Base-by-base conservation (phyloP, 495 filamentous ascomycete genomes). In the Penicillium goetzii region DNA sequence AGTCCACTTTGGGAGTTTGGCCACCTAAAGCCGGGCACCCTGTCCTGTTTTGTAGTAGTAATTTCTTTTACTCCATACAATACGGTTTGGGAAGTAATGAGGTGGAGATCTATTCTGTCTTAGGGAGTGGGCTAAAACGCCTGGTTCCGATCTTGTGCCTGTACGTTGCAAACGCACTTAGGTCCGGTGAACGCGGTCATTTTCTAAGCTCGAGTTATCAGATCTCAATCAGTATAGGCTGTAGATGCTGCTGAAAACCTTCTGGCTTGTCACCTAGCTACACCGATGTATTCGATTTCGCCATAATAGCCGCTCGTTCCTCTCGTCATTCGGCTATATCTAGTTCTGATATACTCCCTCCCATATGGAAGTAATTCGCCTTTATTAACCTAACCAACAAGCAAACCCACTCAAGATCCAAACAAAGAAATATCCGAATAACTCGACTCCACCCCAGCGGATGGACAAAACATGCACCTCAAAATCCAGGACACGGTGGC, bases 1-100 rank as follows among this genome's bases (percentile, higher is more conserved):
- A 64, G 36, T 69, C 69, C 67, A 67, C 69, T 61, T 59, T 60
- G 43, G 43, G n/a, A n/a, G n/a, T n/a, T n/a, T n/a, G n/a, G 0
- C 43, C 15, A 26, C 25, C 25, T 23, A 26, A 15, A 59, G 36
- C 51, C 60, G 53, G 63, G 60, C 47, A 43, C 25, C 36, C n/a
- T 50, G 61, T 41, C 47, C 45, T 50, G 33, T 30, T 47, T 52
- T 30, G 47, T 30, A 30, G 26, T 2, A 21, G 30, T 3, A 32
- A 32, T 7, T 7, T 32, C 30, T 32, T 32, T 8, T 4, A 32
- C 30, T 32, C 5, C 30, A 8, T 32, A 32, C 30, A 7, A 32
- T 3, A 32, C 30, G 30, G 19, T 23, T 12, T 45, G 2, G 9
- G 8, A 25, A 14, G 43, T 47, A 0, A 47, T 9, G 21, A 9